Evolutionary conservation across 2,329 filamentous ascomycete species (phyloP), one percentile per base, ranked within the genome.

Genomic region (Cladosporium sp.): DNA sequence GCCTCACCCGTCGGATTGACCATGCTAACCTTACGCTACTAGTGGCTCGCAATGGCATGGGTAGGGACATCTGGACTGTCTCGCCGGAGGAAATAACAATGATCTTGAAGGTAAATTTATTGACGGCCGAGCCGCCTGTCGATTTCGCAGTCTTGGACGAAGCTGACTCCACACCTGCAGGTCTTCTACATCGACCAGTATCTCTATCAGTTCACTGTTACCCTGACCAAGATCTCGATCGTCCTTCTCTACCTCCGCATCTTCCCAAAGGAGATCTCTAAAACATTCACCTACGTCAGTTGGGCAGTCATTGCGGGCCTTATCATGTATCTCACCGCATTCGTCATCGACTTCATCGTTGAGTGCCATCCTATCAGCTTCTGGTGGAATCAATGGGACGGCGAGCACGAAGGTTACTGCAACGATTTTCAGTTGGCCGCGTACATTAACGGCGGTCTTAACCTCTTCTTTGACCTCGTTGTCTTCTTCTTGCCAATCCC

Each of bases 201-300:
- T 19, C 24, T 35, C 32, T 50, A 50, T 19, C 47, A 50, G 17
- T 19, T 50, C 17, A 32, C 36, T 20, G 32, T 50, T 50, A 20
- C 28, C 28, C 36, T 50, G 32, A 50, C 47, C 1, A 50, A 50
- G 47, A 36, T 50, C 19, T 50, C 47, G 28, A 36, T 50, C 12
- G 47, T 50, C 28, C 47, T 50, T 20, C n/a, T 50, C 9, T 50
- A 50, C 32, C 47, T 50, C n/a, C 47, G 47, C 47, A 50, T 50
- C 19, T 50, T 50, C 19, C 47, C 47, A 10, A 50, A 50, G n/a
- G 47, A 50, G 32, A 19, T 50, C 9, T 50, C 47, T 24, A 36
- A 4, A 35, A 13, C 5, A 7, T 50, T 50, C 19, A 15, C 32
- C 8, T 37, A 50, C 32, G 3, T 24, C 19, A 4, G 32, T 32